Conservation (phyloP, 2,329 filamentous ascomycete genomes). For the Fusarium brevicatenulatum region DNA sequence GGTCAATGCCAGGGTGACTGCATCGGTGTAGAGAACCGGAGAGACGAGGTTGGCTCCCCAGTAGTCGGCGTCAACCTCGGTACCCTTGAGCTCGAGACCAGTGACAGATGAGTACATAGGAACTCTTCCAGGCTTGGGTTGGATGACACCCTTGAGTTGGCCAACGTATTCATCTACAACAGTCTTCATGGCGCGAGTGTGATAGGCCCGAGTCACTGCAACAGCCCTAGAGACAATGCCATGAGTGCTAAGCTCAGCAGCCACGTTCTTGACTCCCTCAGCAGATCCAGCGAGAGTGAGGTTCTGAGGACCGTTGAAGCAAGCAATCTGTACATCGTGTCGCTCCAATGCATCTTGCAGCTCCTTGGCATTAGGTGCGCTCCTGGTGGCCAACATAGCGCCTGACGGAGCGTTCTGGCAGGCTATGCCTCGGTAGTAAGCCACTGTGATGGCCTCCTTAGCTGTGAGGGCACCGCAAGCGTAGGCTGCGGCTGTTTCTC, state of each 20-base stretch:
- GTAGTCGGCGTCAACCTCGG: conserved; percentile 36
- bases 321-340: conserved; percentile 37
- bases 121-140: conserved; percentile 25
- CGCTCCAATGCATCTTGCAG: conserved; percentile 28
- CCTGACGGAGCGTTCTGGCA: conserved; percentile 36
- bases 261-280: conserved; percentile 32
- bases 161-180: conserved; percentile 34
- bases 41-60: conserved; percentile 40
- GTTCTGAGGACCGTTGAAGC: conserved; percentile 40
- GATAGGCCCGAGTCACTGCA: conserved; percentile 37
- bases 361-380: conserved; percentile 29
- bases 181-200: conserved; percentile 34
- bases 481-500: conserved; percentile 39
- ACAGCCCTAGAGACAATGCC: conserved; percentile 34
- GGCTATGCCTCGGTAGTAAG: conserved; percentile 36
- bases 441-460: conserved; percentile 34
- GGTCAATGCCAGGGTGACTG: conserved; percentile 34
- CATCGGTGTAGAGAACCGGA: conserved; percentile 40
- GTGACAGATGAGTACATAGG: conserved; percentile 39
- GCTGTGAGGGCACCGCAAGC: conserved; percentile 38
- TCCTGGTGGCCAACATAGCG: conserved; percentile 33
- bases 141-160: conserved; percentile 19
- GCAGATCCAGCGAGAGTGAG: conserved; percentile 34
- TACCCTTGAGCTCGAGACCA: conserved; percentile 26
- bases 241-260: conserved; percentile 23